These are phyloP conservation scores for Coccinonectria pachysandricola DNA, from an alignment of 2,329 filamentous ascomycete species.

Conservation along the genomic window DNA sequence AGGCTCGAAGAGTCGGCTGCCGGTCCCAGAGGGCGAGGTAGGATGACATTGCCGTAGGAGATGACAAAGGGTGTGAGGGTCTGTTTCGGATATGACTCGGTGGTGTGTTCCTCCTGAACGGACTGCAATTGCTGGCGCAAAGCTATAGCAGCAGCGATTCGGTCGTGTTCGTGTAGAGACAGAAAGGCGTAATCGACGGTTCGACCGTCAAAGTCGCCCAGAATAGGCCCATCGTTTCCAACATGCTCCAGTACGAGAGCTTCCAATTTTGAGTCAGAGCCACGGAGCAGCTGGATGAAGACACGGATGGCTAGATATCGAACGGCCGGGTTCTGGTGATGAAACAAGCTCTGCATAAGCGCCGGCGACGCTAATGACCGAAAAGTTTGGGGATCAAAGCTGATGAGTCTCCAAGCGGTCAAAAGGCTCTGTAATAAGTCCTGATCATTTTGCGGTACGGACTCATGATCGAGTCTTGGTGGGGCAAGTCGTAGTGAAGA, in stretches of 20 bases:
- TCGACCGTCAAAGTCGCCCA: conserved; percentile 65
- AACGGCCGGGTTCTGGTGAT: conserved; percentile 47
- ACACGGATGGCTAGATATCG: conserved; percentile 75
- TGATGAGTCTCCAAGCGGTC: conserved; percentile 66
- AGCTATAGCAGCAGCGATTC: conserved; percentile 35
- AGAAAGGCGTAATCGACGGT: conserved; percentile 70
- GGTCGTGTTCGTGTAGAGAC: conserved; percentile 46
- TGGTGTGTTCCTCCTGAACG: conserved; percentile 4
- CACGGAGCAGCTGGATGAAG: conserved; percentile 68
- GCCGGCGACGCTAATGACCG: conserved; percentile 53
- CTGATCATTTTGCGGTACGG: conserved; percentile 13
- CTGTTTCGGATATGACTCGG: conserved; percentile 19
- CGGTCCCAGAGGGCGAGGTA: conserved; percentile 51
- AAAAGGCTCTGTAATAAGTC: conserved; percentile 22
- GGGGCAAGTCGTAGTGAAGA: conserved; percentile 21
- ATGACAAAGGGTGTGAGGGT: conserved; percentile 50
- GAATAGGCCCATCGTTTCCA: conserved; percentile 47
- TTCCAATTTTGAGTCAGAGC: conserved; percentile 70
- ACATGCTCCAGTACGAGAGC: conserved; percentile 58
- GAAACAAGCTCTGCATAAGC: conserved; percentile 59
- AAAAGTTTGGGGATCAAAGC: conserved; percentile 62
- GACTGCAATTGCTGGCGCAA: conserved; percentile 29
- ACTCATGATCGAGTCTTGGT: conserved; percentile 19
- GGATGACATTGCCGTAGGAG: conserved; percentile 54
- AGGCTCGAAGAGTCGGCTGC: conserved; percentile 39